Base-by-base conservation (phyloP, 352 stramenopile species). In the Discostella stelligera region DNA sequence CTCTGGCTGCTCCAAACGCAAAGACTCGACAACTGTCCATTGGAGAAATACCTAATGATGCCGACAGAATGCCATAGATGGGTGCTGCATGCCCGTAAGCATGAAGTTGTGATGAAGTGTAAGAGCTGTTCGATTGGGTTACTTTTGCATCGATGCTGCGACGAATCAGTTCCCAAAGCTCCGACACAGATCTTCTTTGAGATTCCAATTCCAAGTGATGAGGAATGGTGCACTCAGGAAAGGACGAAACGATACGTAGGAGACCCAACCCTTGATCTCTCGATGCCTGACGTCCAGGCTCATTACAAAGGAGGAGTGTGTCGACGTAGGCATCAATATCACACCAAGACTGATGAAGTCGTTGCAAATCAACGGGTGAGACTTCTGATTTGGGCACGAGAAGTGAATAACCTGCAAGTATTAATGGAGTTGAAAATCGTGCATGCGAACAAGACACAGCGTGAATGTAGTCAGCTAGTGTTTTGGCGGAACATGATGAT, bases 231-330 rank as follows among this genome's bases (percentile, higher is more conserved):
- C 18, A 25, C 25, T 73, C 59, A 18, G 76, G 14, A 74, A 81
- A 90, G 30, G 78, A 68, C 21, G 69, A 30, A 3, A 74, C 73
- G 52, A 92, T 80, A 7, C 86, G 86, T 23, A 87, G 64, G 14
- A 92, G 71, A 9, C 77, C 85, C 18, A 82, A 73, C 14, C 86
- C 86, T 81, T 92, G 86, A 66, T 92, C 86, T n/a, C 85, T 59
- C 0, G 86, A 92, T 13, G 84, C 86, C n/a, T 69, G 73, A 70
- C 82, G 88, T 39, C 74, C 77, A 41, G 82, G 82, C 53, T 61
- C 74, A 74, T 92, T 90, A 30, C 67, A 79, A 30, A 62, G 46
- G 41, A 92, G 70, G 20, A 87, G 27, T 21, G 77, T 64, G 63
- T 90, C 79, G 10, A 66, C 21, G 59, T 87, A 66, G 16, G 58